A percentile compares a stretch with the other conserved stretches of the same genome.
Conservation (phyloP, 495 filamentous ascomycete genomes). For the Penicillium atrosanguineum region DNA sequence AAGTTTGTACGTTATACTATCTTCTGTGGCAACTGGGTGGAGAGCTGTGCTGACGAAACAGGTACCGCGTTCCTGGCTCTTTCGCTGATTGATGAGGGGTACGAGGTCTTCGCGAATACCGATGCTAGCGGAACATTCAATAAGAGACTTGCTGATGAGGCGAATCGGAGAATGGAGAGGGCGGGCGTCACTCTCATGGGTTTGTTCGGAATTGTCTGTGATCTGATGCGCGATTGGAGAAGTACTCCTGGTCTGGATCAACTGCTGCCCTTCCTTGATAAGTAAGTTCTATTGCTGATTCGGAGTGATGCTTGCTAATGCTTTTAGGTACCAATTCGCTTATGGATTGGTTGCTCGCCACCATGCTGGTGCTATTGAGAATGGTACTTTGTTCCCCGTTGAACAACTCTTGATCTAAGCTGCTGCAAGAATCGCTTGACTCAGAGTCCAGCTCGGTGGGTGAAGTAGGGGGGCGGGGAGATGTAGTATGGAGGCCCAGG, state of each 20-base stretch:
- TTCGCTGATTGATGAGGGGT: conserved; percentile 67
- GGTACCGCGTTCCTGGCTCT: conserved; percentile 71
- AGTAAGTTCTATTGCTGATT: conserved; percentile 30
- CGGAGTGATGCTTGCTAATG: background rate
- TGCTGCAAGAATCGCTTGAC: background rate
- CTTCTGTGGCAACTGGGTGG: no score
- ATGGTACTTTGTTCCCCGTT: conserved; percentile 41
- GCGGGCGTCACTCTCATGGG: conserved; percentile 66
- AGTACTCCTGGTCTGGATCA: conserved; percentile 60
- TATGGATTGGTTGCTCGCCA: conserved; percentile 51
- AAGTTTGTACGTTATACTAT: conserved; percentile 57
- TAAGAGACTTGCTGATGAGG: conserved; percentile 52
- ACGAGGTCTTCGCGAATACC: conserved; percentile 73
- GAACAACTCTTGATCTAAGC: conserved; percentile 28
- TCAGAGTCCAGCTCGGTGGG: background rate
- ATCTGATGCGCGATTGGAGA: conserved; percentile 80
- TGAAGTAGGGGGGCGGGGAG: no score
- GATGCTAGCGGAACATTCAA: conserved; percentile 68
- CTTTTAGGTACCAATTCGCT: conserved; percentile 34
- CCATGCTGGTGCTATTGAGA: conserved; percentile 45
- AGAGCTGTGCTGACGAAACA: conserved; percentile 4
- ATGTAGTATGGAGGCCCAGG: no score
- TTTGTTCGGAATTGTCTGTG: conserved; percentile 64
- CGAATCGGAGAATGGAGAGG: conserved; percentile 63
- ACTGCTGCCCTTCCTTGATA: conserved; percentile 65